Evolutionary conservation across 306 rosid genomes (phyloP).

Genomic region (Quercus ilex): DNA sequence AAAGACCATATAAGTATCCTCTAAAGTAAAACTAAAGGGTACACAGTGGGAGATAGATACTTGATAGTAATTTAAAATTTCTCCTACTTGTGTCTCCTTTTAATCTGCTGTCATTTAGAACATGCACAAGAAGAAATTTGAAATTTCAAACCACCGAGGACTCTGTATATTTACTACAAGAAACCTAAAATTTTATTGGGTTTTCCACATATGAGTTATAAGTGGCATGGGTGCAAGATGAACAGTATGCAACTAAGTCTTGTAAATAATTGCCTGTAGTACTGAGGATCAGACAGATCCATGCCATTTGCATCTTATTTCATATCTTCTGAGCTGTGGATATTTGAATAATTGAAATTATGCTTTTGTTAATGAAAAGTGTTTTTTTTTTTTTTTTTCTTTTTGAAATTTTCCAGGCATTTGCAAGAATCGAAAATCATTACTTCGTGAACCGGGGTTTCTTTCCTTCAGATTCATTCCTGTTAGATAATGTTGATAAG

Average conservation of each 20-base stretch:
- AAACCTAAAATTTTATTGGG: background rate
- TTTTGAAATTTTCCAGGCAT: conserved; percentile 59
- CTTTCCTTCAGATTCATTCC: conserved; percentile 78
- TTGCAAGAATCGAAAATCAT: conserved; percentile 97
- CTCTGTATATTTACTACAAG: too few species aligned
- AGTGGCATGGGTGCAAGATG: background rate
- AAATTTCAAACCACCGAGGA: too few species aligned
- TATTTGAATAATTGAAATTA: conserved; percentile 5
- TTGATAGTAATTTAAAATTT: background rate
- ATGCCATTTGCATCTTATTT: background rate
- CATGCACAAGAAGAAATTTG: background rate
- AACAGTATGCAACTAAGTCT: background rate
- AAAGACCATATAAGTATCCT: background rate
- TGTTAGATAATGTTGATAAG: conserved; percentile 74
- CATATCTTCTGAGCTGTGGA: background rate
- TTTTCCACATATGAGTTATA: background rate
- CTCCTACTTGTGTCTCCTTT: background rate
- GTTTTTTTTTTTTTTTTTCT: conserved; percentile 3
- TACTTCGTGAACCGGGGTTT: conserved; percentile 81
- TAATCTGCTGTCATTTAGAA: background rate
- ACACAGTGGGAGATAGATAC: background rate
- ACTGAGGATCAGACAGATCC: background rate
- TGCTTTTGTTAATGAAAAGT: background rate
- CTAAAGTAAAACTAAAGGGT: background rate
- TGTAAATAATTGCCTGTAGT: background rate